Evolutionary conservation across 1,284 basidiomycete genomes (phyloP), one percentile per base, ranked within the genome.

Genomic region (Ceratobasidium sp.): DNA sequence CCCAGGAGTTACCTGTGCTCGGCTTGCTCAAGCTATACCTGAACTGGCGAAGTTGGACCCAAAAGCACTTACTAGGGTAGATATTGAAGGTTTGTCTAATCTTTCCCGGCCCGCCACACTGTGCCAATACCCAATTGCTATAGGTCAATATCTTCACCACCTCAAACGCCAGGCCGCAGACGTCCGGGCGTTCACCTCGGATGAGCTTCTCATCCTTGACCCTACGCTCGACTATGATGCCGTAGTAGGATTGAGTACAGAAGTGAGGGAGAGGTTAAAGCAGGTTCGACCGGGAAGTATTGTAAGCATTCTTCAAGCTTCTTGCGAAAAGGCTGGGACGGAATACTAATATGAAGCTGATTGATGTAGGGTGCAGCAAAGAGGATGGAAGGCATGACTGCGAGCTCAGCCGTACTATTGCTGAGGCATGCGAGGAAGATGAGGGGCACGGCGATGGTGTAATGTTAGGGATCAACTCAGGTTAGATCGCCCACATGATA

Each of bases 381-480:
- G 83, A 87, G 95, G 46, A 95, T 96, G 91, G 94, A 96, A 82
- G 94, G 94, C 7, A 94, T 96, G 90, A 96, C 95, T 7, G 93
- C 94, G 1, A 88, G 91, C 0, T 90, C 90, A 0, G 86, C 93
- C 23, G 87, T 95, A 9, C 87, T 87, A 60, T 83, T 96, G 40
- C 85, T 95, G 78, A 89, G 89, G 80, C 88, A 93, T 83, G 90
- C 93, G 13, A 82, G 72, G 70, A 80, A 67, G 28, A 55, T 55
- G 72, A 56, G 44, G 33, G 44, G 53, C 6, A 26, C 42, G 39
- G 39, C 33, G 39, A 42, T 42, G 39, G 60, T 20, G 39, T 63
- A 39, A 63, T 33, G 33, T 60, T 39, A 49, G 46, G 26, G 58
- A 26, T 60, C 5, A n/a, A 26, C 13, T 7, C 12, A 60, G 10